Percentiles rank a stretch among this genome's conserved stretches.
Conservation (phyloP, 768 basidiomycete species). For the Boletellus sp. region DNA sequence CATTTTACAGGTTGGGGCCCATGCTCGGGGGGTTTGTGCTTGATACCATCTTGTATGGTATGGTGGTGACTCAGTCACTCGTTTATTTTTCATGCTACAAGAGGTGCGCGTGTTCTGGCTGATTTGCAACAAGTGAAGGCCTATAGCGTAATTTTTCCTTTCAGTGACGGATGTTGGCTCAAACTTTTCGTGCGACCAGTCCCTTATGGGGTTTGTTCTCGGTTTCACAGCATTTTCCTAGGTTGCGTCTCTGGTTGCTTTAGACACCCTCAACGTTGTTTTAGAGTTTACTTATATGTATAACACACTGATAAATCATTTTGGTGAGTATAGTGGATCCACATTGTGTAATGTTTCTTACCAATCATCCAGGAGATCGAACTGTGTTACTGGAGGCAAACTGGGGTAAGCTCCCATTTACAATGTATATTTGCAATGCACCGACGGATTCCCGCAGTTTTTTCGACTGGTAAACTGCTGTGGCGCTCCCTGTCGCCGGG, state of each 20-base stretch:
- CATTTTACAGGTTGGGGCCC: constrained; percentile 30
- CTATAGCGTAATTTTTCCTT: neutral
- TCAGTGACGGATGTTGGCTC: constrained; percentile 20
- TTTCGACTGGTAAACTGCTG: constrained; percentile 24
- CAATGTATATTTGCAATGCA: neutral
- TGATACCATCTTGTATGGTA: constrained; percentile 35
- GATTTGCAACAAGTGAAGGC: neutral
- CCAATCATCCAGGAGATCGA: constrained; percentile 12
- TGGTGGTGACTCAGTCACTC: constrained; percentile 33
- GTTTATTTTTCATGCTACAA: constrained; percentile 30
- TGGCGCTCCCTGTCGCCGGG: neutral
- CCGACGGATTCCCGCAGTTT: constrained; percentile 16
- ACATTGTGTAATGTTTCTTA: neutral
- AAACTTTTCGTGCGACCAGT: constrained; percentile 21
- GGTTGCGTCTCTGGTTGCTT: constrained; percentile 19
- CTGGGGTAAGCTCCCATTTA: constrained; percentile 16
- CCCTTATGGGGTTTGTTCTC: neutral
- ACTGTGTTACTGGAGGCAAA: constrained; percentile 13
- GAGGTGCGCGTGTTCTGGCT: constrained; percentile 11
- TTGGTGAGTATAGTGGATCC: constrained; percentile 14
- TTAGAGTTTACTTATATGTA: constrained; percentile 28
- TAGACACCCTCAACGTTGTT: constrained; percentile 24
- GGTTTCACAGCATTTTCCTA: constrained; percentile 2
- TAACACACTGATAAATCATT: constrained; percentile 22
- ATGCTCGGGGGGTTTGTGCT: constrained; percentile 34